Evolutionary conservation across 1,284 basidiomycete species (phyloP), one percentile per base, ranked within the genome.

Genomic region (Trichosporon coremiiforme): DNA sequence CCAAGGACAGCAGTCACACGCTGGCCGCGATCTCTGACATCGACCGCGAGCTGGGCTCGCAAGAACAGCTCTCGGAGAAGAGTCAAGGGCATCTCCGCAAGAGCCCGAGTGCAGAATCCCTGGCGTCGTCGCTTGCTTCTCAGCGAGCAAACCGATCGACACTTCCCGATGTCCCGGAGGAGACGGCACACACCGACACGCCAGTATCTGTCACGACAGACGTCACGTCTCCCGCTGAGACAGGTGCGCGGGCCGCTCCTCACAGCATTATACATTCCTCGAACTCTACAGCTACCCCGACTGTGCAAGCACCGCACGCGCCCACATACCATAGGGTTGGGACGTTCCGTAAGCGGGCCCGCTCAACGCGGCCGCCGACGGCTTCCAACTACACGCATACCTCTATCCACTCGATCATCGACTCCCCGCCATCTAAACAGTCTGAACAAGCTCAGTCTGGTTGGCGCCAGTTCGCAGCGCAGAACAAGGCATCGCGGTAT

Each of bases 1-100:
- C 57, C 3, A 60, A 33, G 57, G 57, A 60, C 57, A 60, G 57
- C 57, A 60, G 31, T 22, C 57, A 60, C 57, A 60, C 57, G 57
- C 17, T 33, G 31, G 29, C 31, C 57, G 17, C 57, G 31, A n/a
- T 33, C 15, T 33, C 29, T 31, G 25, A 33, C 15, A 33, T 57
- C 13, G 55, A 57, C 29, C 55, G 22, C 31, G 57, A 60, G 57
- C 31, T 60, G 29, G 57, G 57, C 31, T 17, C 57, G 57, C 57
- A 60, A 31, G 57, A 60, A 22, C 57, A 60, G 31, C 57, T 60
- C 6, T 60, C 57, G 29, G 57, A 60, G 57, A 31, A 33, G 20
- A 33, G 4, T 4, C 57, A 60, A n/a, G 29, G n/a, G 4, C 13
- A 15, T 8, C 29, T n/a, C 1, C 29, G 31, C 31, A 60, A 60